These are phyloP conservation scores for Passiflora organensis DNA, from an alignment of 345 rosid species.

Conservation along the genomic window DNA sequence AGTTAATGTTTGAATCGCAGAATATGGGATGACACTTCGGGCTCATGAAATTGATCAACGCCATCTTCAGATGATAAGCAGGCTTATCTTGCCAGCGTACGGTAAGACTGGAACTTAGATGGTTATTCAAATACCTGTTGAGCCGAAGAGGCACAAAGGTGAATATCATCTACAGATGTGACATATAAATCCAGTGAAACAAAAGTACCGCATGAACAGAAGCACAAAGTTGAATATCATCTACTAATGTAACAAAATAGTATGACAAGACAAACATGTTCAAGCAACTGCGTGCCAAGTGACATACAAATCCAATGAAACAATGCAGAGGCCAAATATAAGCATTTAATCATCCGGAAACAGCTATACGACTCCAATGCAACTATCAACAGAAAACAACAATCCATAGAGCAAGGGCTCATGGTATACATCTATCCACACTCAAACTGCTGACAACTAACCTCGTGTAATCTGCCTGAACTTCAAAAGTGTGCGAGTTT, in stretches of 20 bases:
- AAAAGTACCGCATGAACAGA: neutral
- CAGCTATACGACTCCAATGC: neutral
- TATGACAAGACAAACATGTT: neutral
- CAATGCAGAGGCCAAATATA: neutral
- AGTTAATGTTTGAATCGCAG: conserved; percentile 73
- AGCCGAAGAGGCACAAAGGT: conserved; percentile 3
- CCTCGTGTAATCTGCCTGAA: conserved; percentile 82
- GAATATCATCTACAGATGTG: too few relatives aligned
- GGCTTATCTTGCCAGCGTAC: conserved; percentile 59
- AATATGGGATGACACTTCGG: conserved; percentile 80
- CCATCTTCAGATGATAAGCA: conserved; percentile 31
- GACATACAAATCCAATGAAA: neutral
- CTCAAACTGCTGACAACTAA: conserved; percentile 16
- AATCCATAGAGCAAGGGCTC: neutral
- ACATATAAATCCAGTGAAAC: too few relatives aligned
- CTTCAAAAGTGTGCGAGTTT: conserved; percentile 58
- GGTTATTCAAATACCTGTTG: conserved; percentile 63
- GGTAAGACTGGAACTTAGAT: conserved; percentile 56
- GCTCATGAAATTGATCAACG: conserved; percentile 48
- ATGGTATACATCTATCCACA: neutral
- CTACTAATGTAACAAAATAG: too few relatives aligned
- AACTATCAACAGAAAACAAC: neutral
- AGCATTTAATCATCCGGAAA: neutral
- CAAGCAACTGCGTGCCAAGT: neutral
- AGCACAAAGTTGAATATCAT: neutral